These are phyloP conservation scores for Venturia effusa DNA, from an alignment of 2,329 filamentous ascomycete genomes.

Conservation along the genomic window DNA sequence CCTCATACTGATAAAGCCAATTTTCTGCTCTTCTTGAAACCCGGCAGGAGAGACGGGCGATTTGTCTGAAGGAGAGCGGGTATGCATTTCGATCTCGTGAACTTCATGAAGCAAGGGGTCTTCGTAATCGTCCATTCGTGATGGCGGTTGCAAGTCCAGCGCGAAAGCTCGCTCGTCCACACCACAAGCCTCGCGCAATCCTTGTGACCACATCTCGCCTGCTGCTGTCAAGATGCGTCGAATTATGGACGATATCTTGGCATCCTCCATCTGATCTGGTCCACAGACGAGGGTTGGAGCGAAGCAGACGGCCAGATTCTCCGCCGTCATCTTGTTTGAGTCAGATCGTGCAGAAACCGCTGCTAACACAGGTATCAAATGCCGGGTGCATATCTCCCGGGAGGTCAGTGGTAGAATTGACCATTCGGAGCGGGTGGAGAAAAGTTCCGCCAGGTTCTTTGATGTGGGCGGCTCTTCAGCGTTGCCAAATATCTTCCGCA, in stretches of 20 bases:
- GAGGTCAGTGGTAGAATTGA: conserved; percentile 35
- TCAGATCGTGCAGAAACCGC: conserved; percentile 33
- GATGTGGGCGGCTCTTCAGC: conserved; percentile 27
- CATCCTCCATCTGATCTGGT: conserved; percentile 43
- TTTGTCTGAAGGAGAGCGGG: background rate
- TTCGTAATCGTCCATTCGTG: conserved; percentile 33
- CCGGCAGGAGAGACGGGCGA: background rate
- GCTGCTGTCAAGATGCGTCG: conserved; percentile 38
- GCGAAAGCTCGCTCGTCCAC: conserved; percentile 27
- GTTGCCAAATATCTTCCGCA: conserved; percentile 33
- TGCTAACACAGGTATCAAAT: conserved; percentile 42
- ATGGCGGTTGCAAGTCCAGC: conserved; percentile 29
- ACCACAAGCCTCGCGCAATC: conserved; percentile 31
- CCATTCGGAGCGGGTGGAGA: conserved; percentile 35
- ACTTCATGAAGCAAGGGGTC: conserved; percentile 26
- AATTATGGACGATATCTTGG: conserved; percentile 42
- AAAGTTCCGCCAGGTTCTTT: conserved; percentile 33
- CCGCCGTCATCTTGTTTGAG: conserved; percentile 45
- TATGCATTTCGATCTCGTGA: background rate
- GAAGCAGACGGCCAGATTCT: conserved; percentile 44
- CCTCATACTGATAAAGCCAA: conserved; percentile 1
- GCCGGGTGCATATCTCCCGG: conserved; percentile 37
- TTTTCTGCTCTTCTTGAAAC: conserved; percentile 5
- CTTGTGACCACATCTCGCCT: conserved; percentile 32
- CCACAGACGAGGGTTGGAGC: conserved; percentile 41